Percentiles rank a stretch among this genome's conserved stretches.
phyloP scores from a whole-genome alignment of 2,329 filamentous ascomycete genomes.

The Diplodia seriata region DNA sequence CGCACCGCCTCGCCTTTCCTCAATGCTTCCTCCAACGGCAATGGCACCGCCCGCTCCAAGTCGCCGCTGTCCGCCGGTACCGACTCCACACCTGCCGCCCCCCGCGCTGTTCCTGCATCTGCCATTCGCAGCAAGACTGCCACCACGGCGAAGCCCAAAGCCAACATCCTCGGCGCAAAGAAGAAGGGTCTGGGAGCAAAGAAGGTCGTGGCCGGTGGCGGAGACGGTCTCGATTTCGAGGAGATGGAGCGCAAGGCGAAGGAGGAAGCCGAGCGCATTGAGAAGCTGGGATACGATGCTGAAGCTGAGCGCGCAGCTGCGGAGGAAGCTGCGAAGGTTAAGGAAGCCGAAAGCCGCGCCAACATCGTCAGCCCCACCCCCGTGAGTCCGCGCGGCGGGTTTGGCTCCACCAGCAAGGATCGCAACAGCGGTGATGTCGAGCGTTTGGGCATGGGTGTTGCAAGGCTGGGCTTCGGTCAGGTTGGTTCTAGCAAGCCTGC shows the following conservation, averaged over 20 bases:
- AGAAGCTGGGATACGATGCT: constrained; percentile 93
- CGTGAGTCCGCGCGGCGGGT: constrained; percentile 70
- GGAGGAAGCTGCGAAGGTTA: constrained; percentile 51
- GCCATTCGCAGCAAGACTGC: constrained; percentile 77
- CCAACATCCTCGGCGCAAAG: constrained; percentile 84
- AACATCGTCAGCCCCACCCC: constrained; percentile 78
- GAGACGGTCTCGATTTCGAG: constrained; percentile 78
- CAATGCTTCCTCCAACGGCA: constrained; percentile 71
- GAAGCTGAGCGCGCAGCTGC: constrained; percentile 74
- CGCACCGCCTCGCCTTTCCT: constrained; percentile 91
- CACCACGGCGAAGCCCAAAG: constrained; percentile 73
- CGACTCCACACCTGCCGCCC: constrained; percentile 62
- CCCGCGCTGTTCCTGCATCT: constrained; percentile 76
- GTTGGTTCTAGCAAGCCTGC: constrained; percentile 68
- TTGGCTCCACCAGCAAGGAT: constrained; percentile 65
- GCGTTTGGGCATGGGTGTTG: constrained; percentile 86
- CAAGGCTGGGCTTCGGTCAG: constrained; percentile 86
- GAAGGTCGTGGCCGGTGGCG: constrained; percentile 73
- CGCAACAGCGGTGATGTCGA: constrained; percentile 79
- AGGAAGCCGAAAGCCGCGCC: constrained; percentile 45
- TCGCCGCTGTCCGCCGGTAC: constrained; percentile 72
- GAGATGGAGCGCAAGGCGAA: constrained; percentile 96
- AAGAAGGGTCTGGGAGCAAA: constrained; percentile 64
- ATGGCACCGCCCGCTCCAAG: constrained; percentile 71
- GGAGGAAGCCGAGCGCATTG: constrained; percentile 95